Evolutionary conservation across 2,329 filamentous ascomycete genomes (phyloP), one percentile per base, ranked within the genome.

Genomic region (Hymenoscyphus infarciens): DNA sequence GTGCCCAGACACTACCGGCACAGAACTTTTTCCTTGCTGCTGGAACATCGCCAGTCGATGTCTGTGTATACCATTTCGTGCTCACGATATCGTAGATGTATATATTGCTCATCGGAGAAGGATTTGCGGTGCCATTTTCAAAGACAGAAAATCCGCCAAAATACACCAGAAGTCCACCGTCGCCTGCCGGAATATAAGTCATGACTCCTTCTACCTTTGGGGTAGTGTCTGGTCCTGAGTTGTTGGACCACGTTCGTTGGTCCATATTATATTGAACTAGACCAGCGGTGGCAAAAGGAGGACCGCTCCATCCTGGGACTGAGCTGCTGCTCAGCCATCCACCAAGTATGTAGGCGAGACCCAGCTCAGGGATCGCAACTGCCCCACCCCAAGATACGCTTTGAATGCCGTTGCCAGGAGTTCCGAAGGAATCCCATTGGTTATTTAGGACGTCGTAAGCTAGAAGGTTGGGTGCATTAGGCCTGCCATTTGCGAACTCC

Each of bases 341-440:
- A 45, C 86, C 86, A 64, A 85, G 82, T 70, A 87, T 86, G 69
- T 83, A 89, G 1, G 81, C 85, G 62, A 82, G 76, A 8, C 83
- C 85, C 1, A 80, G 77, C 53, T 80, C 78, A 4, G 84, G 78
- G 11, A 86, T 78, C 2, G 82, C 79, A 10, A 82, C 78, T 10
- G 83, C 82, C 10, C 83, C 84, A 10, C 85, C 86, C 63, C 81
- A 86, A 7, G 83, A 80, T 1, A 83, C 77, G 5, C 82, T 75
- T 54, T 77, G 72, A 56, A 85, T 77, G 11, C 67, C 63, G 16
- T 70, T 67, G 39, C 71, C 71, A 59, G 75, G 78, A 63, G 73
- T 67, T 33, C 71, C 77, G 61, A 82, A 77, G 5, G 73, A 74
- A 54, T 83, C 78, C 86, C 86, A 88, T 42, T 79, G 74, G 64